These are phyloP conservation scores for Prosopis cineraria DNA, from an alignment of 306 rosid species.

Conservation along the genomic window DNA sequence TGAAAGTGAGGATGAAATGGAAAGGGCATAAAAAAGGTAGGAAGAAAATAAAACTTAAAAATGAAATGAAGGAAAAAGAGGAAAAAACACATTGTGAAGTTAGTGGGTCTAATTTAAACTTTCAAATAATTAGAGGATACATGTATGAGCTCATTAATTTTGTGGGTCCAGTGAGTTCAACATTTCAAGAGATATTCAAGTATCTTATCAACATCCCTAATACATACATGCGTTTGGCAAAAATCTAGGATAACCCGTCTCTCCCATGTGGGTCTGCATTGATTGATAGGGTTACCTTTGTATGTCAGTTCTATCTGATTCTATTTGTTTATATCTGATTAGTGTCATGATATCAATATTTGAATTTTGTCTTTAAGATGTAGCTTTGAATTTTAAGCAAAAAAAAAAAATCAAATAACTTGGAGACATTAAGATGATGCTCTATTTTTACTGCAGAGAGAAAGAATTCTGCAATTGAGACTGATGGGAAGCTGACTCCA, in stretches of 20 bases:
- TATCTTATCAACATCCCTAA: background rate
- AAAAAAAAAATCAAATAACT: conserved; percentile 16
- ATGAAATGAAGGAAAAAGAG: background rate
- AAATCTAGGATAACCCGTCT: background rate
- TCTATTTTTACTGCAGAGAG: conserved; percentile 64
- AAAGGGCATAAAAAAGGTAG: background rate
- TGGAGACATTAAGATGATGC: conserved; percentile 29
- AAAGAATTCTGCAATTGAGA: conserved; percentile 69
- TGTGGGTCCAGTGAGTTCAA: background rate
- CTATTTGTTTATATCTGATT: background rate
- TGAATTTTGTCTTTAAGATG: background rate
- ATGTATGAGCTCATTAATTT: background rate
- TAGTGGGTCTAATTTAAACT: background rate
- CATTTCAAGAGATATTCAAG: background rate
- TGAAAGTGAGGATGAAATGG: background rate
- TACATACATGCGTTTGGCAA: background rate
- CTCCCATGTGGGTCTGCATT: background rate
- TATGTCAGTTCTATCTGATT: conserved; percentile 9
- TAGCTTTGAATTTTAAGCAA: conserved; percentile 9
- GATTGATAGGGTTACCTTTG: conserved; percentile 12
- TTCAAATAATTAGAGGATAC: background rate
- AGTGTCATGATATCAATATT: conserved; percentile 13
- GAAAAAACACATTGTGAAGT: background rate
- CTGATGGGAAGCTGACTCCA: conserved; percentile 67
- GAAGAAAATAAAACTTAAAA: background rate